A percentile compares a stretch with the other conserved stretches of the same genome.
phyloP scores from a whole-genome alignment of 176 grass and related monocot species.

The Coix lacrymajobi region DNA sequence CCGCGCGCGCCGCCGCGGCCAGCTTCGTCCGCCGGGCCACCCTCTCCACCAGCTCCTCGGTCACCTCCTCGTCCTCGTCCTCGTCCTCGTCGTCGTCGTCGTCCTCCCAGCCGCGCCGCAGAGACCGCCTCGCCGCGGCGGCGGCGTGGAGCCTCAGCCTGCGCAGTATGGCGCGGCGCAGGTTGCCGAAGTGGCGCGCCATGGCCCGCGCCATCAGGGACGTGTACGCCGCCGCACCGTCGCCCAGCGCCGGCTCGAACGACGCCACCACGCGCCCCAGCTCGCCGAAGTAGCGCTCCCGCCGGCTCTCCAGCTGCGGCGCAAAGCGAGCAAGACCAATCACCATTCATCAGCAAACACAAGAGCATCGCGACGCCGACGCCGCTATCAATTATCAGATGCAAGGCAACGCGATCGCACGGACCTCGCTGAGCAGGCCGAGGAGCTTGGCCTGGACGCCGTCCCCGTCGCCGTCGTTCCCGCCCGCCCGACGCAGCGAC shows the following conservation, averaged over 20 bases:
- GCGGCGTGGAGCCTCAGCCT: constrained; percentile 29
- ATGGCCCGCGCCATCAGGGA: constrained; percentile 83
- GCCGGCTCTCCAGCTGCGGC: constrained; percentile 68
- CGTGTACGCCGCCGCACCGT: constrained; percentile 61
- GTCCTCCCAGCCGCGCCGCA: neutral
- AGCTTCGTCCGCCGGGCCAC: constrained; percentile 42
- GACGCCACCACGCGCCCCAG: constrained; percentile 58
- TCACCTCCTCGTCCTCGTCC: neutral
- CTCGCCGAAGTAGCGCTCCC: constrained; percentile 71
- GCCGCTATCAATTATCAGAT: neutral
- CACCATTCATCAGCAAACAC: neutral
- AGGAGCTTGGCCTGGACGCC: constrained; percentile 69
- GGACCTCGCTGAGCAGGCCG: constrained; percentile 73
- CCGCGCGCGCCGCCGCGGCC: constrained; percentile 48
- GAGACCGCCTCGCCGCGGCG: constrained; percentile 5
- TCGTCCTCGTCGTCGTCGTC: neutral
- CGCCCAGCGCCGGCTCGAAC: constrained; percentile 65
- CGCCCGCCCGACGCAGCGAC: neutral
- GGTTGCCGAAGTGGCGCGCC: constrained; percentile 77
- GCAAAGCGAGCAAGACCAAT: neutral
- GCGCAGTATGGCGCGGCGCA: constrained; percentile 68
- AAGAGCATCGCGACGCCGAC: neutral
- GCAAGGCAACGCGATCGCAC: neutral
- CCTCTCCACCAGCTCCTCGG: constrained; percentile 28
- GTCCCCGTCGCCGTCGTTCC: neutral